Base-by-base conservation (phyloP, 768 basidiomycete species). In the Boletus subparvulus region DNA sequence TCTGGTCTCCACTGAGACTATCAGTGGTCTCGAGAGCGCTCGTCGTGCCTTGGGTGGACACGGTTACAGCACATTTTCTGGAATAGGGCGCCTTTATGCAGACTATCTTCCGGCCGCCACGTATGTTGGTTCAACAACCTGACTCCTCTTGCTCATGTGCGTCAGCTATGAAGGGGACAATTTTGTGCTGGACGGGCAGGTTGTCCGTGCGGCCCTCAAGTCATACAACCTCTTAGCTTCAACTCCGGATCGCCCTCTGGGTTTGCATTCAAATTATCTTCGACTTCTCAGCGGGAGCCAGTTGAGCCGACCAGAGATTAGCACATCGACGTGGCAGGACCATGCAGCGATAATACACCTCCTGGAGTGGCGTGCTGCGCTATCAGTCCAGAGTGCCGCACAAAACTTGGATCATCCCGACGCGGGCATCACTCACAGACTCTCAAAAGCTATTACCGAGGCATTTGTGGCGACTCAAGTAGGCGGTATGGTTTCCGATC, bases 11-110 rank as follows among this genome's bases (percentile, higher is more conserved):
- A 76, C 79, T 0, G 67, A 75, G n/a, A 74, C 77, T 6, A 77
- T 83, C 3, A 77, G 77, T 35, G 86, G 86, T 59, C 63, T 88
- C 13, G 88, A 90, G 68, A 79, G 75, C 7, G 84, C 86, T 4
- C 80, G 88, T 9, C 79, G 87, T 16, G 80, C 86, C 0, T 81
- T 90, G 80, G 90, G 89, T 49, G 89, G 89, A 4, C 89, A 92
- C 68, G 89, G 90, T 0, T 90, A 81, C 69, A 87, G 87, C 61
- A 80, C 77, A 0, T 87, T 85, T 60, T 76, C 85, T 0, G 88
- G 87, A 4, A 75, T 91, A 1, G 88, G 88, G 5, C 70, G 77
- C 37, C 50, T 86, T 1, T 88, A 88, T 59, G 84, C 83, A 4
- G 82, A 87, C 66, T 83, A 83, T 59, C 74, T 88, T 3, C 87